Evolutionary conservation across 1,284 basidiomycete genomes (phyloP).

Genomic region (Thecaphora thlaspeos): DNA sequence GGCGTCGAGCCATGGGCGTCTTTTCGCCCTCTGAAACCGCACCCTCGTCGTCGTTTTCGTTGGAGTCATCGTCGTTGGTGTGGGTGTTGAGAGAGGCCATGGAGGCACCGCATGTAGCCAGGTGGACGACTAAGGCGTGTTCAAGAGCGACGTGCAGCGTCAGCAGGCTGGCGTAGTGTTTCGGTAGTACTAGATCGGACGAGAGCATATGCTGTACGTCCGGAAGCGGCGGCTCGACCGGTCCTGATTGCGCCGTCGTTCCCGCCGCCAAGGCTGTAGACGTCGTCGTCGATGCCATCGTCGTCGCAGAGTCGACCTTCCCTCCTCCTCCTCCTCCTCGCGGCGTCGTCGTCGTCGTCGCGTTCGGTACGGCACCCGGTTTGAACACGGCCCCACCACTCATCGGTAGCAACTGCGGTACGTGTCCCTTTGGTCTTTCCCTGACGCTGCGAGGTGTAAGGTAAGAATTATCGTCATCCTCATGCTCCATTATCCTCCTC

Average conservation of each 20-base stretch:
- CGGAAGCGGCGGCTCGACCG: slow-evolving; percentile 3
- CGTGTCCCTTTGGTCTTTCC: slow-evolving; percentile 10
- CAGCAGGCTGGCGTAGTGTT: slow-evolving; percentile 35
- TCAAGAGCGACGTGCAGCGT: slow-evolving; percentile 46
- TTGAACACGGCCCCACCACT: background rate
- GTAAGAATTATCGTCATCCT: slow-evolving; percentile 30
- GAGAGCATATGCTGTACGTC: slow-evolving; percentile 16
- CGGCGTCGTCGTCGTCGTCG: background rate
- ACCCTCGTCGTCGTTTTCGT: slow-evolving; percentile 7
- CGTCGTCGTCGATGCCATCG: too few species aligned
- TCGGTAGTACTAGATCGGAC: slow-evolving; percentile 31
- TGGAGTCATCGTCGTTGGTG: slow-evolving; percentile 19
- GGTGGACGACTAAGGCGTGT: slow-evolving; percentile 49
- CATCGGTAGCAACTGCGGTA: background rate
- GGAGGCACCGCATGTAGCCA: slow-evolving; percentile 45
- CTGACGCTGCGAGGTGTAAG: slow-evolving; percentile 32
- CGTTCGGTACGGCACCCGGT: background rate
- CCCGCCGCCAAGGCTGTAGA: too few species aligned
- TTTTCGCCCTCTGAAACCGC: background rate
- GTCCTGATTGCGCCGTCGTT: too few species aligned
- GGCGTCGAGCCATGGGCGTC: background rate
- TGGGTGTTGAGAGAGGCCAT: slow-evolving; percentile 13
- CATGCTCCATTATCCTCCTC: slow-evolving; percentile 6
- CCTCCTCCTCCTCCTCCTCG: background rate
- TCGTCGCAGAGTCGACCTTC: background rate